Percentiles rank a stretch among this genome's conserved stretches.
phyloP scores from a whole-genome alignment of 176 grass and related monocot genomes.

The Rhynchospora tenuis region DNA sequence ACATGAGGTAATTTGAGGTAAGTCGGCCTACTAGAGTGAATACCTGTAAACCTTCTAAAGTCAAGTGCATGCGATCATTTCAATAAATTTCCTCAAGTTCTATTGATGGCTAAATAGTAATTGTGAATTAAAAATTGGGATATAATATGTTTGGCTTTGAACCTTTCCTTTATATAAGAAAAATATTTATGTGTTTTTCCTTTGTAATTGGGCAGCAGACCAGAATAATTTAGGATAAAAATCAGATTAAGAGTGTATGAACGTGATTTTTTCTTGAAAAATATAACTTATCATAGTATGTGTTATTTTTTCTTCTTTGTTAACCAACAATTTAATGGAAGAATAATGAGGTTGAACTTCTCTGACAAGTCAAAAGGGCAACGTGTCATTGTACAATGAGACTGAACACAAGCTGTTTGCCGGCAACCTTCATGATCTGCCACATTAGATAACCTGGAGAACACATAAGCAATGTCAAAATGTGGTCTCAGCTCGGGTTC shows the following conservation, averaged over 20 bases:
- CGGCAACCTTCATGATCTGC: slow-evolving; percentile 87
- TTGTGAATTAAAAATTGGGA: too few relatives aligned
- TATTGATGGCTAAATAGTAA: too few relatives aligned
- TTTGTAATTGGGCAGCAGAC: background rate
- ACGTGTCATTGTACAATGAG: slow-evolving; percentile 64
- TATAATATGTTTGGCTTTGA: too few relatives aligned
- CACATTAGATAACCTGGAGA: slow-evolving; percentile 49
- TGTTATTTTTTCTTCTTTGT: background rate
- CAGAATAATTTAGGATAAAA: background rate
- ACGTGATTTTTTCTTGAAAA: background rate
- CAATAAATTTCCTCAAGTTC: too few relatives aligned
- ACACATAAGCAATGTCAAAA: slow-evolving; percentile 51
- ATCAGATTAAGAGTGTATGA: background rate
- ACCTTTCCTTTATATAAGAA: too few relatives aligned
- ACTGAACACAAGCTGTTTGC: slow-evolving; percentile 82
- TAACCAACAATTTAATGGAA: slow-evolving; percentile 59
- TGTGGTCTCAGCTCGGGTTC: slow-evolving; percentile 63
- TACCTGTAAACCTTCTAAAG: too few relatives aligned
- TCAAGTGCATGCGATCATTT: too few relatives aligned
- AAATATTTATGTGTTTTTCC: too few relatives aligned
- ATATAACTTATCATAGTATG: background rate
- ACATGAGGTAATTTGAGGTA: too few relatives aligned
- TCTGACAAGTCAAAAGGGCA: slow-evolving; percentile 67
- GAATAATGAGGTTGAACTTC: slow-evolving; percentile 86
- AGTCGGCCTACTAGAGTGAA: too few relatives aligned